Conservation (phyloP, 768 basidiomycete species). For the Calvatia gigantea region DNA sequence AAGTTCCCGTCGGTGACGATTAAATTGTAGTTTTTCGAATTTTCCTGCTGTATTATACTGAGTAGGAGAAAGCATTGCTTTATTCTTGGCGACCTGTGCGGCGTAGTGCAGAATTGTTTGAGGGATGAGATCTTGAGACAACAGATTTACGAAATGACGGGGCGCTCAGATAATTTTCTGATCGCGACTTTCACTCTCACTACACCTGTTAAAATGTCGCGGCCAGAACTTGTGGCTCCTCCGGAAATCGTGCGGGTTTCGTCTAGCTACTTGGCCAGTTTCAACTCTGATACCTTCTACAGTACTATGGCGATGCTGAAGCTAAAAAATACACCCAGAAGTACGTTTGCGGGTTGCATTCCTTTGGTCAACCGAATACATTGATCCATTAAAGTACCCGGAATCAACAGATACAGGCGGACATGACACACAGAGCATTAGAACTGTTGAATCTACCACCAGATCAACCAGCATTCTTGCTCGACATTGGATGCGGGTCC, state of each 20-base stretch:
- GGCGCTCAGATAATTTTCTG: constrained; percentile 22
- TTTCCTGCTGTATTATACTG: not conserved
- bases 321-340: constrained; percentile 97
- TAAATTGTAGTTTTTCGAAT: constrained; percentile 30
- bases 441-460: constrained; percentile 84
- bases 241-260: constrained; percentile 75
- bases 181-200: constrained; percentile 15
- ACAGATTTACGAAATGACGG: not conserved
- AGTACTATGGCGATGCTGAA: constrained; percentile 97
- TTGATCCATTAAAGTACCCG: constrained; percentile 60
- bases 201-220: constrained; percentile 51
- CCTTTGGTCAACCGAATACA: constrained; percentile 7
- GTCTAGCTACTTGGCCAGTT: not conserved
- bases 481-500: constrained; percentile 98
- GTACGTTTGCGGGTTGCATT: constrained; percentile 38
- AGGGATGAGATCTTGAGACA: not conserved
- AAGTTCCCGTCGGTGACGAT: constrained; percentile 91
- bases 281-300: constrained; percentile 6
- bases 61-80: not conserved
- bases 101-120: not conserved
- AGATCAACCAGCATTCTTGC: constrained; percentile 76
- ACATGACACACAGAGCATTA: constrained; percentile 95
- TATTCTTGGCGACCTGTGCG: too few species aligned
- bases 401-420: constrained; percentile 93
- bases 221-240: constrained; percentile 85